Evolutionary conservation across 192 early-diverging fungal genomes (phyloP).

Genomic region (Entomortierella lignicola): DNA sequence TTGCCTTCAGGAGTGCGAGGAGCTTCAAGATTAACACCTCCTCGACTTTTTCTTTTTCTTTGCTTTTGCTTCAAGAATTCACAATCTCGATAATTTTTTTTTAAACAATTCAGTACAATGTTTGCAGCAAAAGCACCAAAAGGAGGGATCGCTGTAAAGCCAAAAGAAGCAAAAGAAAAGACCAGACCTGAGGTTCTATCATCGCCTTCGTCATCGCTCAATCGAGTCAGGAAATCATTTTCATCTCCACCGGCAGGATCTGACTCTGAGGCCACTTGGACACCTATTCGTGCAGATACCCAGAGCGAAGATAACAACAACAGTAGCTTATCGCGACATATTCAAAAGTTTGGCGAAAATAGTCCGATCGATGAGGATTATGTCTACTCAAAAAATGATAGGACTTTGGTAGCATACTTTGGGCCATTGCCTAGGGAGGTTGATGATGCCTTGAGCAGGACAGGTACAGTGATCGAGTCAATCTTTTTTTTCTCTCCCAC

Average conservation of each 20-base stretch:
- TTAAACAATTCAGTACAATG: constrained; percentile 13
- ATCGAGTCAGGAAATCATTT: neutral
- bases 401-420: constrained; percentile 43
- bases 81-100: too few species aligned
- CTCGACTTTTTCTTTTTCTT: too few species aligned
- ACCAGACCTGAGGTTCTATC: neutral
- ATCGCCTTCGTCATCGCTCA: neutral
- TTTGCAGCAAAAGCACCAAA: constrained; percentile 45
- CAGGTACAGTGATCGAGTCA: constrained; percentile 22
- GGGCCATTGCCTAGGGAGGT: constrained; percentile 49
- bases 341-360: neutral
- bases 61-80: too few species aligned
- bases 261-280: constrained; percentile 17
- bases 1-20: too few species aligned
- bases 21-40: too few species aligned
- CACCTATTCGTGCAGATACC: constrained; percentile 3
- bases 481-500: neutral
- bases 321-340: neutral
- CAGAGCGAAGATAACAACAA: neutral
- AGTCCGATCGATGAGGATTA: constrained; percentile 37
- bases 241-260: neutral
- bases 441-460: constrained; percentile 33
- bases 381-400: constrained; percentile 42
- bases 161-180: neutral
- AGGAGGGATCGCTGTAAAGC: constrained; percentile 1